Evolutionary conservation across 176 grass and related monocot genomes (phyloP), one percentile per base, ranked within the genome.

Genomic region (Musa schizocarpa): DNA sequence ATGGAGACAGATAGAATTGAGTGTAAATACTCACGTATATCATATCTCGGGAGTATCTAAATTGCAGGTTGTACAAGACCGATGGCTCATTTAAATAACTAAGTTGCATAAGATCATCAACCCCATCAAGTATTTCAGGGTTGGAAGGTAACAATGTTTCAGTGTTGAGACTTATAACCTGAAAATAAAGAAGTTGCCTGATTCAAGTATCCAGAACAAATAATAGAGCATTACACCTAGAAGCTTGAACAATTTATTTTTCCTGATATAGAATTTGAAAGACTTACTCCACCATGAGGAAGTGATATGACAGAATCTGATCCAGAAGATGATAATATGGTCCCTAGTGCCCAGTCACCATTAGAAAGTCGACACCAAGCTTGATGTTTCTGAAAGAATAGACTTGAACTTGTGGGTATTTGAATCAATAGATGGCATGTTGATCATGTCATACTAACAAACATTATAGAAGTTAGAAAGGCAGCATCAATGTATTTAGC

Each of bases 51-150:
- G 86, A 82, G 48, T 99, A 99, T 91, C 95, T 91, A 81, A 86
- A 94, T 81, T 92, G 95, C 81, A 99, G 83, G 75, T 99, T 99
- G 81, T 94, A 94, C 73, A 99, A 71, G 26, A 99, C 95, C 25
- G 95, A 99, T 70, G 95, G 88, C 79, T 99, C 95, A 69, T 92
- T 86, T 81, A 99, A 82, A 87, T 99, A 99, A 86, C 95, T 99
- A 17, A 99, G 86, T 63, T 99, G 95, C 95, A 99, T 99, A 61
- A 99, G 91, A 83, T 99, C 88, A 55, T 94, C 91, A 76, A 94
- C 91, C 77, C 95, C 95, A 58, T 99, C 87, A 13, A 99, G 95
- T 84, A 99, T 99, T 92, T 99, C 95, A 71, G 95, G 95, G 76
- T 99, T 99, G 65, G 95, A 88, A 80, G 84, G 84, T 84, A 94